Evolutionary conservation across 2,329 filamentous ascomycete species (phyloP).

Genomic region (Daldinia sp.): DNA sequence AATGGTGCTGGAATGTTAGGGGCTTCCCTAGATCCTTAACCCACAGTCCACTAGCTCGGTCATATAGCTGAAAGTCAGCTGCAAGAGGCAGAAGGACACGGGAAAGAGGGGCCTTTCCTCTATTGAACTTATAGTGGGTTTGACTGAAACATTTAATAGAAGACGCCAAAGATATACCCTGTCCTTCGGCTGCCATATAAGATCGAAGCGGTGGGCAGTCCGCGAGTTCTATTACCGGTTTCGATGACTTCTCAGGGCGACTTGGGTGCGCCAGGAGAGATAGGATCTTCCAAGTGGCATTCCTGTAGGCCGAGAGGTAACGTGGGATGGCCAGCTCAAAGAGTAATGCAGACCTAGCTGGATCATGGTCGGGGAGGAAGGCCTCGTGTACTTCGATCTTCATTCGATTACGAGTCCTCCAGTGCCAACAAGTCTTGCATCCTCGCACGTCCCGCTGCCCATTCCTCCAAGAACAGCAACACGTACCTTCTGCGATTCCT

Average conservation of each 20-base stretch:
- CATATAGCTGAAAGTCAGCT: conserved; percentile 49
- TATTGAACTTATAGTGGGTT: conserved; percentile 50
- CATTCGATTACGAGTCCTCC: conserved; percentile 54
- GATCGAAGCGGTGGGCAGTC: conserved; percentile 37
- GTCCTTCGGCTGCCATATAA: conserved; percentile 18
- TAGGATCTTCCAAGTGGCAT: conserved; percentile 64
- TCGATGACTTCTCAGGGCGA: conserved; percentile 20
- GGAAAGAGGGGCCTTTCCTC: conserved; percentile 46
- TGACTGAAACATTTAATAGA: conserved; percentile 49
- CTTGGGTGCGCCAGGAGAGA: conserved; percentile 51
- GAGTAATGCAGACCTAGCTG: conserved; percentile 58
- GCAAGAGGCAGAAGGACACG: conserved; percentile 49
- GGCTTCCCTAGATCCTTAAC: conserved; percentile 40
- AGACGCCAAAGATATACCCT: conserved; percentile 49
- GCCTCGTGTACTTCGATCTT: conserved; percentile 63
- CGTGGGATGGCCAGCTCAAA: conserved; percentile 65
- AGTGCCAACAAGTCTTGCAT: conserved; percentile 61
- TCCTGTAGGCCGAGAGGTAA: conserved; percentile 62
- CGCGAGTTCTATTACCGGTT: conserved; percentile 39
- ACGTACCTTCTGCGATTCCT: conserved; percentile 51
- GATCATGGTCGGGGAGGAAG: conserved; percentile 57
- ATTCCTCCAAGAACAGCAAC: conserved; percentile 48
- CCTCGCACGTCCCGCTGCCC: conserved; percentile 50
- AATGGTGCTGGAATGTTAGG: conserved; percentile 50
- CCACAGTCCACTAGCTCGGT: conserved; percentile 46